Evolutionary conservation across 2,329 filamentous ascomycete genomes (phyloP), one percentile per base, ranked within the genome.

Genomic region (Pyrenophora teres): DNA sequence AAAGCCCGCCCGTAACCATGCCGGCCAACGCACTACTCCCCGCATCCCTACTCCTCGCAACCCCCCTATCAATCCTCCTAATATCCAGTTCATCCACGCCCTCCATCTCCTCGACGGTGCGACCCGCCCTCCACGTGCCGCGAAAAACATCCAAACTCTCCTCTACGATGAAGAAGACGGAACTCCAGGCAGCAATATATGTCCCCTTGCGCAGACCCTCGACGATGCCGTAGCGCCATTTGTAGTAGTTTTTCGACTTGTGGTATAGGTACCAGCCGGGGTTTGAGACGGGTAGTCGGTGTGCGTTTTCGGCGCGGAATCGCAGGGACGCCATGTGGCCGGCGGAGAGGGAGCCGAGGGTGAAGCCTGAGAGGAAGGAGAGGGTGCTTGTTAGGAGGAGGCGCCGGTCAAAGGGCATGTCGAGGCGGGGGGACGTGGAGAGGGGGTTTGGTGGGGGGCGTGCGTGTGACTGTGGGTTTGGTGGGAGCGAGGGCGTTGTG

Each of bases 241-340:
- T 83, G 65, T 91, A 86, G 77, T 99, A 97, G 75, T 96, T 97
- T 76, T 97, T 97, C 71, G 86, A 90, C 77, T 97, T 97, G 79
- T 97, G 93, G 75, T 99, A 99, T n/a, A 97, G 83, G 71, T 93
- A 99, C 94, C 94, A 99, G 15, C 92, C 93, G 2, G 87, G 85
- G 21, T 90, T 87, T 1, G 87, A 87, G 3, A 84, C 86, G 16
- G 94, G 94, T 56, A 97, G 85, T 60, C 93, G 89, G 79, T 99
- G 94, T 1, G 94, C 92, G 70, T 99, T 96, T 76, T 99, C 94
- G 54, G 94, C 94, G 48, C 93, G 88, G 78, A 97, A 99, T 33
- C 89, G 88, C 51, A 96, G 81, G 44, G 89, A 87, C 0, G 90
- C 84, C 70, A 83, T 86, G 67, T 86, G 86, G 52, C 86, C 87